Evolutionary conservation across 2,329 filamentous ascomycete genomes (phyloP).

Genomic region (Fusarium chuoi): DNA sequence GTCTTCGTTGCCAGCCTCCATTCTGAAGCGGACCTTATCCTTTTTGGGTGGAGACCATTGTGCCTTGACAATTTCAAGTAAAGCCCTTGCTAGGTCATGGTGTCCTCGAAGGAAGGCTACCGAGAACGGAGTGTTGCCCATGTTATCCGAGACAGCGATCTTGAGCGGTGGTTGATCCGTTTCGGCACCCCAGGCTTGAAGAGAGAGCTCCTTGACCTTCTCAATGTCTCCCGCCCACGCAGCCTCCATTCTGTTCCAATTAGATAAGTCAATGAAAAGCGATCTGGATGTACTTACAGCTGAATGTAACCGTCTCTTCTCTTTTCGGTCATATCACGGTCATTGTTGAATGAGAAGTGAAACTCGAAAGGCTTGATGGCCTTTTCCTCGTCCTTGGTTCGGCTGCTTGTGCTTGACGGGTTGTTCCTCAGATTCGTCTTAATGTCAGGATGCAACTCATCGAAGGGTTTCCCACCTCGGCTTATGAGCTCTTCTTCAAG

Average conservation of each 20-base stretch:
- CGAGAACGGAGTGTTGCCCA: conserved; percentile 69
- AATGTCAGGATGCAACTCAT: conserved; percentile 69
- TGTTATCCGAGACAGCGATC: conserved; percentile 67
- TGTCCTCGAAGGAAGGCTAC: conserved; percentile 76
- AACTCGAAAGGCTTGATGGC: conserved; percentile 56
- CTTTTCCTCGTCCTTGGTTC: conserved; percentile 23
- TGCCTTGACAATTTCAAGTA: conserved; percentile 75
- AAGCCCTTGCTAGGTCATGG: conserved; percentile 67
- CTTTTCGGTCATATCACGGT: conserved; percentile 65
- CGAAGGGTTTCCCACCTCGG: conserved; percentile 73
- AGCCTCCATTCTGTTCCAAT: conserved; percentile 69
- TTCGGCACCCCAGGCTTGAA: conserved; percentile 66
- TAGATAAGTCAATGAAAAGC: neutral
- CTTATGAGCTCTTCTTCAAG: conserved; percentile 57
- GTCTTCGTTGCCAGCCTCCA: conserved; percentile 51
- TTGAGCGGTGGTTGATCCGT: conserved; percentile 69
- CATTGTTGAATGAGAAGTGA: conserved; percentile 62
- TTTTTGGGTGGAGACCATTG: conserved; percentile 72
- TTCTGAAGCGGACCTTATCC: conserved; percentile 61
- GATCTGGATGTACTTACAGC: conserved; percentile 59
- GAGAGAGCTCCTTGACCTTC: conserved; percentile 71
- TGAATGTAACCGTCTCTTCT: conserved; percentile 69
- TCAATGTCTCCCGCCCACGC: conserved; percentile 76
- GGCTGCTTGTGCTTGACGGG: neutral
- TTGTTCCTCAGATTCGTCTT: conserved; percentile 35